phyloP scores from a whole-genome alignment of 495 filamentous ascomycete genomes.

The Podospora pseudoanserina region DNA sequence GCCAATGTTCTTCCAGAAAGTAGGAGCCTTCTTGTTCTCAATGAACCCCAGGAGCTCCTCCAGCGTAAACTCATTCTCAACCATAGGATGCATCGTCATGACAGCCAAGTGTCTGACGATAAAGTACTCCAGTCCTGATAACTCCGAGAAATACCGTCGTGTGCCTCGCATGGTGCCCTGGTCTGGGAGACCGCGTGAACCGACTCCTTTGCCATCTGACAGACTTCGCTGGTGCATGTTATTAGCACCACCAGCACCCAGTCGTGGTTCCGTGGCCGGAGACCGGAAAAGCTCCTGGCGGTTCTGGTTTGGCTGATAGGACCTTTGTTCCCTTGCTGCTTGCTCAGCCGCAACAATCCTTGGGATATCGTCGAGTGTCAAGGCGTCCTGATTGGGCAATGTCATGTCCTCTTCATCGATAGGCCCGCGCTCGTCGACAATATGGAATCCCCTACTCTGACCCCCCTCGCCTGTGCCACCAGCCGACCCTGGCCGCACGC shows the following conservation, averaged over 20 bases:
- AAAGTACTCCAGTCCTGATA: slow-evolving; percentile 94
- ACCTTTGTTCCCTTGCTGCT: slow-evolving; percentile 76
- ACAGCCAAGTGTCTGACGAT: slow-evolving; percentile 95
- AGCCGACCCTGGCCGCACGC: slow-evolving; percentile 73
- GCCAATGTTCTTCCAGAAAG: slow-evolving; percentile 96
- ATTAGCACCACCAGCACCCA: slow-evolving; percentile 30
- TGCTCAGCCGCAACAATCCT: slow-evolving; percentile 94
- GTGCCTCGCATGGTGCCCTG: slow-evolving; percentile 48
- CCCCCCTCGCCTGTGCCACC: slow-evolving; percentile 59
- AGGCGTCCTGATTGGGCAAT: slow-evolving; percentile 83
- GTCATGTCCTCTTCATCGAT: slow-evolving; percentile 72
- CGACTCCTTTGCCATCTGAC: slow-evolving; percentile 58
- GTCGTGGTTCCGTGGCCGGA: slow-evolving; percentile 58
- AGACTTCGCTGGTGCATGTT: slow-evolving; percentile 72
- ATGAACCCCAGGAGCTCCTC: slow-evolving; percentile 95
- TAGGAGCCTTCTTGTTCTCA: slow-evolving; percentile 79
- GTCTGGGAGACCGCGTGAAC: slow-evolving; percentile 45
- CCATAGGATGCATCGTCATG: slow-evolving; percentile 87
- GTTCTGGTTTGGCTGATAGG: slow-evolving; percentile 73
- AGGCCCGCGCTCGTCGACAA: slow-evolving; percentile 79
- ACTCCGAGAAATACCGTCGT: slow-evolving; percentile 91
- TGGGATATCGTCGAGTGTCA: slow-evolving; percentile 96
- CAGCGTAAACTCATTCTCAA: slow-evolving; percentile 84
- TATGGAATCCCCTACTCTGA: slow-evolving; percentile 58
- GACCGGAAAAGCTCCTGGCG: slow-evolving; percentile 71